Base-by-base conservation (phyloP, 352 stramenopile genomes). In the Phytophthora gonapodyides region DNA sequence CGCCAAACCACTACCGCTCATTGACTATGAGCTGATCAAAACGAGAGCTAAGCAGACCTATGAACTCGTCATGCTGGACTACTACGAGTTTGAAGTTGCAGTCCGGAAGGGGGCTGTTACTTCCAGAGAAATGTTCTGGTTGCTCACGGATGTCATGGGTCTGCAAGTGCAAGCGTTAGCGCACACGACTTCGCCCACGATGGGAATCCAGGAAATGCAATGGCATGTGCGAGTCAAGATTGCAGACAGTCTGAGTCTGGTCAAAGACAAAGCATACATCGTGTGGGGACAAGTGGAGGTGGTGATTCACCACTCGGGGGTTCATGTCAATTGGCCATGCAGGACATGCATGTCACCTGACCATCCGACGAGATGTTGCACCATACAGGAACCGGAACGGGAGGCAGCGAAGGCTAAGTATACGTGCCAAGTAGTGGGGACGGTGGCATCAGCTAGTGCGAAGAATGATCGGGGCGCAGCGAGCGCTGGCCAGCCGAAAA, bases 191-290 rank as follows among this genome's bases (percentile, higher is more conserved):
- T n/a, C 17, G 2, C 11, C 36, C 1, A 12, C 15, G 21, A 12
- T 12, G 5, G 35, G 45, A 1, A 13, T 55, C 7, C 55, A 63
- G 10, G 45, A 55, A 35, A 44, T 50, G 16, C 35, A 56, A 19
- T 63, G 55, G 55, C 11, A 12, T 0, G 31, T 63, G 1, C 9
- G 5, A 1, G 43, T 56, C 7, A 35, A 51, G 6, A 45, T 7
- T 4, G 5, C 10, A 5, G 24, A 21, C 1, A 56, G 45, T n/a
- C 55, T 45, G 5, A 11, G 5, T 2, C 16, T 5, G 17, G 17
- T 60, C 17, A n/a, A 19, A n/a, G 30, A 57, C 19, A 8, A 21
- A 7, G 19, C 19, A 4, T 27, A 15, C 13, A 45, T 56, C 17
- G 7, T 4, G 2, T 43, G 34, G 17, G 43, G 38, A 2, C 15